Evolutionary conservation across 169 alveolate species (phyloP).

Genomic region (Plasmodium coatneyi): DNA sequence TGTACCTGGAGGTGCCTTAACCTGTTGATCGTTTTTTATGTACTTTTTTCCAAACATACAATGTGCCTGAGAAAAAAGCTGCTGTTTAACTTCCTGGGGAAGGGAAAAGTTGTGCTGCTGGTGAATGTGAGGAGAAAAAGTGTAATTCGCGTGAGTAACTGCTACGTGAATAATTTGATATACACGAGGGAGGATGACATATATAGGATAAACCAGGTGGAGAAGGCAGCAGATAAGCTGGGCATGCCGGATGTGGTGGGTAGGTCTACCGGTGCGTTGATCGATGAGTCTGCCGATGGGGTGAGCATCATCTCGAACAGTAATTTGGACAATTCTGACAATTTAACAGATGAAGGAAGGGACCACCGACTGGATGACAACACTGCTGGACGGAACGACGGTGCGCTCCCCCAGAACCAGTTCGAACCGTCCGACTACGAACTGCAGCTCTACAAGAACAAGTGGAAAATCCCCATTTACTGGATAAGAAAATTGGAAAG

Average conservation of each 20-base stretch:
- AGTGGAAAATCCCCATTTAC: slow-evolving; percentile 20
- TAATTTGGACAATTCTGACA: background rate
- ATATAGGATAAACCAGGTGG: slow-evolving; percentile 31
- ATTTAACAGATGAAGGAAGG: background rate
- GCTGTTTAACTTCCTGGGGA: slow-evolving; percentile 8
- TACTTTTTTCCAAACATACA: slow-evolving; percentile 1
- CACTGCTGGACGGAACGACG: background rate
- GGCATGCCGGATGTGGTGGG: background rate
- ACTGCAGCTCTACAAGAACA: slow-evolving; percentile 31
- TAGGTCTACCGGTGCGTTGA: background rate
- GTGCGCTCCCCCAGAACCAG: background rate
- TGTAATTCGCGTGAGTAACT: background rate
- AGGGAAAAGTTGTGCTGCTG: background rate
- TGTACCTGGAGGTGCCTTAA: background rate
- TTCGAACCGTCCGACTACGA: slow-evolving; percentile 31
- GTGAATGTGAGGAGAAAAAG: slow-evolving; percentile 4
- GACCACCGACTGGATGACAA: background rate
- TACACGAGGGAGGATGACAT: slow-evolving; percentile 76
- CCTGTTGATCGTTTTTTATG: background rate
- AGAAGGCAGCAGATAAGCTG: background rate
- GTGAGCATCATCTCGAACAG: slow-evolving; percentile 21
- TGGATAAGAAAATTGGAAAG: slow-evolving; percentile 70
- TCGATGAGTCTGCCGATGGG: background rate
- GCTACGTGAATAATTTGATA: slow-evolving; percentile 15
- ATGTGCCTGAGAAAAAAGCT: slow-evolving; percentile 30